Evolutionary conservation across 108 stramenopile genomes (phyloP).

Genomic region (Skeletonema tropicum): DNA sequence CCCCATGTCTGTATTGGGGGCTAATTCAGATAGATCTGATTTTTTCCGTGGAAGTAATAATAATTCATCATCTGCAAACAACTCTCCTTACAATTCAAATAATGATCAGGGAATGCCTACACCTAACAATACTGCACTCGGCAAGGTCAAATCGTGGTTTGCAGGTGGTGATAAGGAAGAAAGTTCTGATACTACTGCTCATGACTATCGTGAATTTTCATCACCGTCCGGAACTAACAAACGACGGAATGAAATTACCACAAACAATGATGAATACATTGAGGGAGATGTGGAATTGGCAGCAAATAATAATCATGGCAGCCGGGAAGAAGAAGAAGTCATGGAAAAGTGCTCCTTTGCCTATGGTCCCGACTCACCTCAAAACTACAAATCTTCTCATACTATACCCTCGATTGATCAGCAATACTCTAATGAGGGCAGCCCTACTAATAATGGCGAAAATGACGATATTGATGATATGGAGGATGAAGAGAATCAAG

Average conservation of each 20-base stretch:
- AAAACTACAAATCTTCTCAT: constrained; percentile 4
- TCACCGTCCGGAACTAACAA: neutral
- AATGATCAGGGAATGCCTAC: neutral
- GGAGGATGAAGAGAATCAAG: constrained; percentile 4
- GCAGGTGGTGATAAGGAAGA: neutral
- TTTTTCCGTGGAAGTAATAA: neutral
- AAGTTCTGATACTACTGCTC: neutral
- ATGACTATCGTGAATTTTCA: constrained; percentile 1
- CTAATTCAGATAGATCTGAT: constrained; percentile 14
- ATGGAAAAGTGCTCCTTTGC: constrained; percentile 35
- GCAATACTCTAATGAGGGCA: neutral
- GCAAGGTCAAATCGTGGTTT: constrained; percentile 1
- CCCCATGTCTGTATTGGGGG: constrained; percentile 9
- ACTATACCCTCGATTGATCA: constrained; percentile 1
- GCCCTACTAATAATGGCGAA: neutral
- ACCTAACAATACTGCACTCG: neutral
- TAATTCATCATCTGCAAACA: neutral
- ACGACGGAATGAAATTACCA: neutral
- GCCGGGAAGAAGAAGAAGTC: constrained; percentile 11
- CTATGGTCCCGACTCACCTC: constrained; percentile 14
- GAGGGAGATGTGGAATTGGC: neutral
- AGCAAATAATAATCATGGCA: neutral
- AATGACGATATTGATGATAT: neutral
- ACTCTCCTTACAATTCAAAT: neutral
- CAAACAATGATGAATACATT: constrained; percentile 2